Percentiles rank a stretch among this genome's conserved stretches.
phyloP scores from a whole-genome alignment of 805 yeast species.

The Pichia paraexigua region DNA sequence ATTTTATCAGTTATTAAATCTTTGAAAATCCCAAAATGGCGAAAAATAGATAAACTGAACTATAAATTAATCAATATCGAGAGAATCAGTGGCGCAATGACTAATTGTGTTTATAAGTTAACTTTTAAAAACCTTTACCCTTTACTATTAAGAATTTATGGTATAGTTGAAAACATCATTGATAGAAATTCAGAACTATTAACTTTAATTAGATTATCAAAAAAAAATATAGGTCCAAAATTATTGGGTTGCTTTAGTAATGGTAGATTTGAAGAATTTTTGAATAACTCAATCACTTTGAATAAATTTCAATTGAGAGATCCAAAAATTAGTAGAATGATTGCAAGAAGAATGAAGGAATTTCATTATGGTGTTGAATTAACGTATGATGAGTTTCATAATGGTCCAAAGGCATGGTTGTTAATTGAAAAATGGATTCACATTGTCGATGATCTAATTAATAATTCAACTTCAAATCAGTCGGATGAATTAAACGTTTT shows the following conservation, averaged over 20 bases:
- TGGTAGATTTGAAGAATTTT: conserved; percentile 90
- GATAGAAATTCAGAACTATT: conserved; percentile 78
- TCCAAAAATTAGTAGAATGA: conserved; percentile 67
- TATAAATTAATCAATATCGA: conserved; percentile 42
- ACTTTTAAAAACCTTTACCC: conserved; percentile 39
- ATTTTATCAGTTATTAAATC: conserved; percentile 55
- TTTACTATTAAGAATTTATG: conserved; percentile 74
- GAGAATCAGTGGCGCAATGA: conserved; percentile 87
- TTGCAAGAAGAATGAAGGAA: conserved; percentile 95
- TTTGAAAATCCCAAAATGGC: conserved; percentile 75
- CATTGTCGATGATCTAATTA: conserved; percentile 37
- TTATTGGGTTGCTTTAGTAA: conserved; percentile 83
- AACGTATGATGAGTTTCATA: conserved; percentile 42
- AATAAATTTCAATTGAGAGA: conserved; percentile 66
- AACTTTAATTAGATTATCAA: conserved; percentile 64
- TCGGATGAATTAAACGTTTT: conserved; percentile 34
- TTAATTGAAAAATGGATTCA: conserved; percentile 65
- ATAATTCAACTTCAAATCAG: conserved; percentile 22
- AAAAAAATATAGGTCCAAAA: conserved; percentile 78
- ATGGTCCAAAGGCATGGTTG: conserved; percentile 65
- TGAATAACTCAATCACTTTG: conserved; percentile 75
- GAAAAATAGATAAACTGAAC: conserved; percentile 35
- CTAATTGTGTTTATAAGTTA: conserved; percentile 80
- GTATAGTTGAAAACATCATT: conserved; percentile 78
- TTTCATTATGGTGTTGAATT: conserved; percentile 74